These are phyloP conservation scores for Nigrospora oryzae DNA, from an alignment of 2,329 filamentous ascomycete species.

Conservation along the genomic window DNA sequence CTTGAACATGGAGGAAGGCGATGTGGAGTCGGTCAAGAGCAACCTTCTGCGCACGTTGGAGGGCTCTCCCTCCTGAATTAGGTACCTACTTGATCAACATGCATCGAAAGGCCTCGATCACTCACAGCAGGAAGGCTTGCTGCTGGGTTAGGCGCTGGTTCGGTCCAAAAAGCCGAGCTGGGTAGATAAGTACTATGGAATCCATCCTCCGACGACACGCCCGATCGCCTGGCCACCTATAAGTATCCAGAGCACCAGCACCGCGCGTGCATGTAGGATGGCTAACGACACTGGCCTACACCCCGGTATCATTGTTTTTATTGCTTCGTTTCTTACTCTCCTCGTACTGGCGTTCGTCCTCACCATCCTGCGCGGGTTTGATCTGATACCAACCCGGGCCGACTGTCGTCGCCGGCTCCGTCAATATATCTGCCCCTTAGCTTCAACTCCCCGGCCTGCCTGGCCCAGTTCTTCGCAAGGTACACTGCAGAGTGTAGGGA, in stretches of 20 bases:
- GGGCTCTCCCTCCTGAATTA: not conserved
- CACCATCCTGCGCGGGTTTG: slow-evolving; percentile 2
- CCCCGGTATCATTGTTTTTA: slow-evolving; percentile 1
- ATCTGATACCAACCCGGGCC: not conserved
- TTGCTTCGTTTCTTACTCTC: not conserved
- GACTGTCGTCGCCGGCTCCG: not conserved
- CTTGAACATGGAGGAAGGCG: slow-evolving; percentile 51
- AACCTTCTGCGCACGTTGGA: slow-evolving; percentile 42
- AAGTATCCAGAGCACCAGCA: not conserved
- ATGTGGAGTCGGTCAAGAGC: slow-evolving; percentile 49
- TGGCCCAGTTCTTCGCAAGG: not conserved
- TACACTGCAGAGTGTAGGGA: not conserved
- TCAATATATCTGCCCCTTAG: not conserved
- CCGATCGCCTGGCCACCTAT: not conserved
- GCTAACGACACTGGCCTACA: not conserved
- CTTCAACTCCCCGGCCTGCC: not conserved
- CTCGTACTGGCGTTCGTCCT: not conserved
- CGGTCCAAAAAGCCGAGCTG: not conserved
- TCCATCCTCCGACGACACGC: not conserved
- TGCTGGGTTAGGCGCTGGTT: not conserved
- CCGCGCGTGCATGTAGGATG: not conserved
- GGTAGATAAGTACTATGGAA: no score
- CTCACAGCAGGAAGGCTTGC: no score
- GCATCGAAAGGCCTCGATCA: no score
- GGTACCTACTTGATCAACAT: no score